phyloP scores from a whole-genome alignment of 805 yeast species.

The Yarrowia deformans region DNA sequence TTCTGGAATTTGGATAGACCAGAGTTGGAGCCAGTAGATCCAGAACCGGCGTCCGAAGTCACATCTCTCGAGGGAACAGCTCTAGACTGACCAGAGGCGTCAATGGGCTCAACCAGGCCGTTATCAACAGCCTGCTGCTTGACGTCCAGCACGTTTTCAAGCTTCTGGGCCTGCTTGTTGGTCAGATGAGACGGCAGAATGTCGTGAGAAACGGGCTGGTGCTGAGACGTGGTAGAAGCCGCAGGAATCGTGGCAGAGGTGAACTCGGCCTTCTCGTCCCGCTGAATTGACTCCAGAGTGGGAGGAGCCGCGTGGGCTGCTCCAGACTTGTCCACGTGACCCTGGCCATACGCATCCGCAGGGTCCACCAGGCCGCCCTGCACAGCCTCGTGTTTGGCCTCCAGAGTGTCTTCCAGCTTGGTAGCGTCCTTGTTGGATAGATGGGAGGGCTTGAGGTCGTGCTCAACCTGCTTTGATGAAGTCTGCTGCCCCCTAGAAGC shows the following conservation, averaged over 20 bases:
- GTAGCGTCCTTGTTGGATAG: background rate
- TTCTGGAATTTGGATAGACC: constrained; percentile 1
- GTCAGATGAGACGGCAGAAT: constrained; percentile 5
- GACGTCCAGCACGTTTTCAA: constrained; percentile 18
- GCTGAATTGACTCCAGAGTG: constrained; percentile 6
- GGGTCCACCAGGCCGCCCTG: constrained; percentile 23
- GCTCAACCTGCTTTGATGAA: background rate
- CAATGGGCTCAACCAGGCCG: constrained; percentile 23
- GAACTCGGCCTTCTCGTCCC: constrained; percentile 13
- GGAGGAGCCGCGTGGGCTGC: constrained; percentile 2
- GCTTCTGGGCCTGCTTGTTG: constrained; percentile 3
- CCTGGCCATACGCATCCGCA: background rate
- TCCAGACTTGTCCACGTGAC: background rate
- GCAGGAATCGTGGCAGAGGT: constrained; percentile 11
- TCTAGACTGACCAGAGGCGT: constrained; percentile 21
- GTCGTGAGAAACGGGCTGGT: constrained; percentile 21
- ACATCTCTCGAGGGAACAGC: constrained; percentile 13
- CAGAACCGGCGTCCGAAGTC: no score
- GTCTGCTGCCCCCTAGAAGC: background rate
- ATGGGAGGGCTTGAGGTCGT: constrained; percentile 9
- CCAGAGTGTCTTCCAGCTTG: constrained; percentile 6
- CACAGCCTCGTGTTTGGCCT: constrained; percentile 16
- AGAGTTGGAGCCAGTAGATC: background rate
- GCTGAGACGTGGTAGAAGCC: constrained; percentile 14
- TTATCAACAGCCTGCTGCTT: constrained; percentile 23